Base-by-base conservation (phyloP, 2,329 filamentous ascomycete species). In the Penicillium sp. region DNA sequence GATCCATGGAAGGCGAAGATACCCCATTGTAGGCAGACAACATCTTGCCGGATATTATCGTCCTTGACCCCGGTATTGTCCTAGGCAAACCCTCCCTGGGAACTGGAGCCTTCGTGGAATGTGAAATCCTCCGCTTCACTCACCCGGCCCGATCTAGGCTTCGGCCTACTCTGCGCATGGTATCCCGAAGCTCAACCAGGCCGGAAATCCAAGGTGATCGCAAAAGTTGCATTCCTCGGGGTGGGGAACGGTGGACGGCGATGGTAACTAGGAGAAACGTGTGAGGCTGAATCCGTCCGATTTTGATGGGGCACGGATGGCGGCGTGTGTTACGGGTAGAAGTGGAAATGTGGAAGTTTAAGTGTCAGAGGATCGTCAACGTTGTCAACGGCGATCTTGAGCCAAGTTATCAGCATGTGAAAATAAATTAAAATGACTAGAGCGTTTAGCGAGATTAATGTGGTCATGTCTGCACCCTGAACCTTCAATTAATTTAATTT, bases 1-100 rank as follows among this genome's bases (percentile, higher is more conserved):
- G 26, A 31, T 29, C 24, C 45, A 29, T 19, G 45, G 26, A 11
- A 8, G 7, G 1, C 19, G 16, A 31, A 6, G 3, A 11, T 47
- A 14, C n/a, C 22, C 19, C 16, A 47, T 26, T 14, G 14, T 24
- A 75, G 72, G 64, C 67, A 14, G 70, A 62, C 2, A 71, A 69
- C 55, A 73, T 75, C 37, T 60, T 69, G 10, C 65, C 75, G n/a
- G 70, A 73, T 53, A 68, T 75, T 52, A 73, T 68, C 61, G 74
- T 70, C 1, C 60, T 75, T 48, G 71, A 74, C 54, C 73, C 71
- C 6, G 72, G 72, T 21, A 65, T 59, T 5, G 64, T 73, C 54
- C 56, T 62, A 13, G 69, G 70, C 16, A 60, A 67, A 9, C 68
- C 61, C 24, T 65, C 67, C 29, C 53, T 68, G 27, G 62, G 64